Base-by-base conservation (phyloP, 495 filamentous ascomycete genomes). In the Lasiosphaeria ovina region DNA sequence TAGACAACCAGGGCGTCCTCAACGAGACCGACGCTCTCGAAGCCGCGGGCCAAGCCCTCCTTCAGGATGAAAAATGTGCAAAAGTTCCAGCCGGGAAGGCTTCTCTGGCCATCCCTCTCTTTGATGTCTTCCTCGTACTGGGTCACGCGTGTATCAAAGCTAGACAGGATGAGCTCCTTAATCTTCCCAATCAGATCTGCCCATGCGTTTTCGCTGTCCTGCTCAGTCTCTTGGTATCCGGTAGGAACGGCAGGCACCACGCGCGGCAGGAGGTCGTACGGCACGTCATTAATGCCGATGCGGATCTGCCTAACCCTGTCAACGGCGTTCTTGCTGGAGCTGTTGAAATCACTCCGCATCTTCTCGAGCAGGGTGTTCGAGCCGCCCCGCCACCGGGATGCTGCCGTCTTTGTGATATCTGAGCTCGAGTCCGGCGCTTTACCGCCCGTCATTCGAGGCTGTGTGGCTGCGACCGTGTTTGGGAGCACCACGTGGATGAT, bases 31-130 rank as follows among this genome's bases (percentile, higher is more conserved):
- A 97, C 93, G 72, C 90, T 97, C 72, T 98, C 94, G 69, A 98
- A 97, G 0, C 92, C 95, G 58, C 89, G 82, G 4, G 93, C 92
- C 47, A 98, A 80, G 4, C 94, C 94, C 70, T 98, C 94, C 66
- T 98, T 98, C 14, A 98, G 79, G 24, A 98, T 90, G 69, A 98
- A 98, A 69, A 97, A 98, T 0, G 95, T 98, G 72, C 93, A 97
- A 69, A 98, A 98, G 69, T 98, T 98, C 94, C 95, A 98, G 0
- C 94, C 94, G 3, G 95, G 94, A 31, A 98, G 75, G 47, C 80
- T 84, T 47, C 93, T 85, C 76, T 97, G 93, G 4, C 88, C 84
- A 65, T 98, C 94, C 66, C 90, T 92, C 69, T 97, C 95, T 65
- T 87, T 87, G 66, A 98, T 95, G 72, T 98, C 95, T 66, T 97